phyloP scores from a whole-genome alignment of 2,329 filamentous ascomycete species.

The Metarhizium robertsii region DNA sequence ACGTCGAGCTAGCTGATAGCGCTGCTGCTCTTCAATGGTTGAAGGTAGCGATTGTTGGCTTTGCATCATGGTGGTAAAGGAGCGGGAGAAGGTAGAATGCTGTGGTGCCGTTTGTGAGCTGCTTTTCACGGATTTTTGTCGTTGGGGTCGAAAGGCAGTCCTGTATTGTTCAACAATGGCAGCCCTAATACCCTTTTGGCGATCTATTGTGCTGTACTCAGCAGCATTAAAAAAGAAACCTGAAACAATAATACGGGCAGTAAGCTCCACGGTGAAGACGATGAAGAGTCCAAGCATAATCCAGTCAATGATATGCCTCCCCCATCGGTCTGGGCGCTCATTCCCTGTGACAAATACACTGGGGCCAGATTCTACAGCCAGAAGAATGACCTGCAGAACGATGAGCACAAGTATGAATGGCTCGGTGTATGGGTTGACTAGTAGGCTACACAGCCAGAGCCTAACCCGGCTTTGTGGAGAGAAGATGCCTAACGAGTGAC shows the following conservation, averaged over 20 bases:
- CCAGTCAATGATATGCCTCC: slow-evolving; percentile 62
- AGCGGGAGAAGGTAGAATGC: slow-evolving; percentile 61
- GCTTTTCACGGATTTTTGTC: slow-evolving; percentile 56
- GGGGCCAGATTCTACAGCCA: slow-evolving; percentile 72
- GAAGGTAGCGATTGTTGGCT: slow-evolving; percentile 44
- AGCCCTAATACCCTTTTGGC: slow-evolving; percentile 62
- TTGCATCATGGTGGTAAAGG: slow-evolving; percentile 72
- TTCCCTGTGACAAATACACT: slow-evolving; percentile 58
- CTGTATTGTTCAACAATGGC: slow-evolving; percentile 69
- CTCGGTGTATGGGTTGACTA: slow-evolving; percentile 82
- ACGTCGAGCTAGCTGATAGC: slow-evolving; percentile 75
- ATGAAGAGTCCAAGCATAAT: slow-evolving; percentile 74
- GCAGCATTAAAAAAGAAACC: slow-evolving; percentile 84
- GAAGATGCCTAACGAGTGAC: slow-evolving; percentile 79
- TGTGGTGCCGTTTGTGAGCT: slow-evolving; percentile 35
- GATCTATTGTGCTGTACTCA: slow-evolving; percentile 86
- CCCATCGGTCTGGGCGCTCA: slow-evolving; percentile 55
- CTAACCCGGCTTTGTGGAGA: slow-evolving; percentile 68
- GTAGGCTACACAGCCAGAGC: slow-evolving; percentile 65
- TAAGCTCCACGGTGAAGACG: slow-evolving; percentile 80
- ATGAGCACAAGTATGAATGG: slow-evolving; percentile 82
- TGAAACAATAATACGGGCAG: slow-evolving; percentile 81
- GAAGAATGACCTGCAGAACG: slow-evolving; percentile 75
- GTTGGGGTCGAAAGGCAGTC: slow-evolving; percentile 71
- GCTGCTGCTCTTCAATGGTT: slow-evolving; percentile 68